Base-by-base conservation (phyloP, 148 eudicot genomes). In the Amaranthus cruentus region DNA sequence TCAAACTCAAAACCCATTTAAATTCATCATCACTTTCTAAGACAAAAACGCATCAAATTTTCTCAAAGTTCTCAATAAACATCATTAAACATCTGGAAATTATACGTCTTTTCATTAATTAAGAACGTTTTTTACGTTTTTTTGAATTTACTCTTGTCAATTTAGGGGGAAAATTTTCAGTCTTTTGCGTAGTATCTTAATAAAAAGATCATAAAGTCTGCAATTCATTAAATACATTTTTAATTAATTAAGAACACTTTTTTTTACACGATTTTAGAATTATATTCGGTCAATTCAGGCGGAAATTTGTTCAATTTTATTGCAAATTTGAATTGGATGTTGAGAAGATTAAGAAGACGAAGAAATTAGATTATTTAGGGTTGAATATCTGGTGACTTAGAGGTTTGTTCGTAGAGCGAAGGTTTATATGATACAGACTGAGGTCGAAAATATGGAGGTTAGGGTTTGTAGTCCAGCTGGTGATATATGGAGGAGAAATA, bases 401-500 rank as follows among this genome's bases (percentile, higher is more conserved):
- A 62, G 84, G 67, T 75, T 75, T n/a, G 48, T 66, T 14, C 79
- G 78, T 18, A 55, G 78, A 70, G 47, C 8, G 13, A 77, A 75
- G 78, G 75, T 72, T 7, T 77, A 72, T 66, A 75, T 76, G 53
- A 46, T 52, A 52, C 49, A 47, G 60, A 60, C 63, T 21, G 68
- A 47, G 77, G 77, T 66, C 7, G 46, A 21, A 4, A 15, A 67
- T 9, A 67, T 67, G 78, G 78, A 75, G 11, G 78, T 67, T 48
- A 67, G 52, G 56, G 70, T 67, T 67, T 67, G 70, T 67, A 60
- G 81, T 38, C 79, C 80, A 12, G 68, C 74, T 6, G 84, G 82
- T 52, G 87, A 86, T 46, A 49, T 78, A 63, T 85, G 89, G 91
- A 59, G 65, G 69, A 80, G 69, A 6, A 46, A 43, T 5, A 52